Base-by-base conservation (phyloP, 805 yeast species). In the Barnettozyma vustinii region DNA sequence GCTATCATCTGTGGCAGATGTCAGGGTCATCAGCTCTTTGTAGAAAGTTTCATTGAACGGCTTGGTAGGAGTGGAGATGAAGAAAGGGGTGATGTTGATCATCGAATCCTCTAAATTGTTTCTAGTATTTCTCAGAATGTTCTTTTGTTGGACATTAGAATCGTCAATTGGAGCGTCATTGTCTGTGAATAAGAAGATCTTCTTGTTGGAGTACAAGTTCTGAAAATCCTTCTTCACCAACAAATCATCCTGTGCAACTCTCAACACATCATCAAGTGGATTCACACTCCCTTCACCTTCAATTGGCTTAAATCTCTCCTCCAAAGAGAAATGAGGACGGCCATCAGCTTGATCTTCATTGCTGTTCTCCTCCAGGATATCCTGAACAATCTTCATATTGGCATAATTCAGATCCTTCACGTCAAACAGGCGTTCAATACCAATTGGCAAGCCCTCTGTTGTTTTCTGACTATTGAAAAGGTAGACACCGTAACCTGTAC, bases 401-500 rank as follows among this genome's bases (percentile, higher is more conserved):
- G 68, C 66, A 23, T 75, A 72, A 62, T 79, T 81, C 35, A 87
- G 65, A 54, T 78, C 83, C 45, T 70, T 68, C 35, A 86, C 64
- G 2, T 75, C 68, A 53, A 85, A 73, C 13, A 85, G 57, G 48
- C 71, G 71, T 49, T 69, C 65, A 4, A 85, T 67, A 0, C 84
- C 81, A 13, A 59, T 53, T n/a, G 68, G 63, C 45, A 65, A 55
- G 26, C 64, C 66, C 25, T 59, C 53, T 13, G 68, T 53, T 0
- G 73, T 66, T 47, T 47, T 69, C 45, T 53, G 57, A 63, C 77
- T 76, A 59, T 77, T 80, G 65, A 77, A 80, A 15, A 85, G 60
- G 57, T 82, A 78, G 42, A 90, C 77, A 0, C 96, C 97, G 23
- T 88, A 69, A 0, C 88, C 91, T 1, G 92, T 84, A 41, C 73